Percentiles rank a stretch among this genome's conserved stretches.
Conservation (phyloP, 2,329 filamentous ascomycete species). For the Elsinoe fawcettii region DNA sequence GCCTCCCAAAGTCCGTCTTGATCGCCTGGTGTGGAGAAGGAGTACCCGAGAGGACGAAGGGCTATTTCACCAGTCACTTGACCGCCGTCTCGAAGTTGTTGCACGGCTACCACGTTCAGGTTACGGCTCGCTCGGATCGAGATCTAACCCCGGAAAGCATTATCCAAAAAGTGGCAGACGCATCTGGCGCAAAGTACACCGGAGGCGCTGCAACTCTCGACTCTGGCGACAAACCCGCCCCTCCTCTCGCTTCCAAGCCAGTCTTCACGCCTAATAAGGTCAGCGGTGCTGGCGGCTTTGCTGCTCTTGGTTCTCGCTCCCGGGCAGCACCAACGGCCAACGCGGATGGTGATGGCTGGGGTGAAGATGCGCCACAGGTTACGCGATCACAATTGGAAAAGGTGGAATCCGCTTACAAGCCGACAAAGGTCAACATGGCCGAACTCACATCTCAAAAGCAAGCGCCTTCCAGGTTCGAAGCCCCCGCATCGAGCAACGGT, state of each 20-base stretch:
- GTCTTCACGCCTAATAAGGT: slow-evolving; percentile 75
- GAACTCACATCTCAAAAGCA: slow-evolving; percentile 69
- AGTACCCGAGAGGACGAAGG: slow-evolving; percentile 96
- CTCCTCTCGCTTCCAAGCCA: slow-evolving; percentile 76
- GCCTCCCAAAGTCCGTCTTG: slow-evolving; percentile 82
- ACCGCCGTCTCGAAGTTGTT: slow-evolving; percentile 84
- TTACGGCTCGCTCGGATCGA: slow-evolving; percentile 84
- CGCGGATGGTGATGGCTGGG: slow-evolving; percentile 86
- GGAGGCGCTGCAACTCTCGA: slow-evolving; percentile 49
- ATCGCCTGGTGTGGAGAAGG: slow-evolving; percentile 97
- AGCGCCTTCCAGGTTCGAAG: slow-evolving; percentile 55
- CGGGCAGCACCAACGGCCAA: slow-evolving; percentile 46
- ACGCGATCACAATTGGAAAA: slow-evolving; percentile 83
- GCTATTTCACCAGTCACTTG: slow-evolving; percentile 94
- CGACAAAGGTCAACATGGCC: slow-evolving; percentile 89
- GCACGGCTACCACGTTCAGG: slow-evolving; percentile 95
- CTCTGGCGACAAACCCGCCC: slow-evolving; percentile 35
- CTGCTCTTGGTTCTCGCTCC: slow-evolving; percentile 61
- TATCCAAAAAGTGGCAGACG: slow-evolving; percentile 86
- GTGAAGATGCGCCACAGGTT: slow-evolving; percentile 82
- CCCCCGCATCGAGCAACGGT: slow-evolving; percentile 37
- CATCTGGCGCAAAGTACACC: slow-evolving; percentile 91
- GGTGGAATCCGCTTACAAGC: slow-evolving; percentile 85
- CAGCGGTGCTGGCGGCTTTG: slow-evolving; percentile 48
- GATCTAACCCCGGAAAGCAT: slow-evolving; percentile 84